phyloP scores from a whole-genome alignment of 345 rosid species.

The Salix viminalis region DNA sequence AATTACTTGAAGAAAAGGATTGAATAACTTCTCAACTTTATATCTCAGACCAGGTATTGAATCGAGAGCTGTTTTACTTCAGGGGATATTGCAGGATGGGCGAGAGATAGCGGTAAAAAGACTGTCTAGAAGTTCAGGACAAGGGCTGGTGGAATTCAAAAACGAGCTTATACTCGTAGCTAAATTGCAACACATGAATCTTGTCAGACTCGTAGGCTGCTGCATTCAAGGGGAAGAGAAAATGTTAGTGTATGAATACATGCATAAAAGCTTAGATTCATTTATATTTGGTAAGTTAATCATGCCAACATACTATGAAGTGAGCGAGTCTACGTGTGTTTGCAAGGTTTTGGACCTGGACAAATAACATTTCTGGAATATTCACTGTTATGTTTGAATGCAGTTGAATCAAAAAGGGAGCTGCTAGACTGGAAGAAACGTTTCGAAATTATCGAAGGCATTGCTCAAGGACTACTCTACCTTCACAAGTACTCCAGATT shows the following conservation, averaged over 20 bases:
- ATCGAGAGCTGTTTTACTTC: no score
- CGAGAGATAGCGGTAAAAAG: constrained; percentile 22
- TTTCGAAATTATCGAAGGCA: background rate
- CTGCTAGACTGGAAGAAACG: constrained; percentile 7
- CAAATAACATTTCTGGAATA: background rate
- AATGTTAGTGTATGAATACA: constrained; percentile 19
- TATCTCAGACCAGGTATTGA: no score
- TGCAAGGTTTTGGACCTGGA: no score
- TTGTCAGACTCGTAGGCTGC: constrained; percentile 18
- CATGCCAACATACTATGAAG: no score
- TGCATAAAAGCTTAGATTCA: constrained; percentile 22
- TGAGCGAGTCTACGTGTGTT: no score
- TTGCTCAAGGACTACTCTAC: constrained; percentile 12
- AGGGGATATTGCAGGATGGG: constrained; percentile 12
- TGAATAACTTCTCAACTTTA: no score
- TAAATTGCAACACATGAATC: constrained; percentile 16
- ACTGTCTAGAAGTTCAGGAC: constrained; percentile 16
- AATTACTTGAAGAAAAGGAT: no score
- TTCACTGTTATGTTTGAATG: background rate
- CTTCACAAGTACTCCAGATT: constrained; percentile 10
- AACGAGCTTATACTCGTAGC: constrained; percentile 26
- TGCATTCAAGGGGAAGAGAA: constrained; percentile 17
- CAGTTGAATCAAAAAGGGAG: background rate
- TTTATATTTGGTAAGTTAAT: constrained; percentile 12
- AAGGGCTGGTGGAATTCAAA: constrained; percentile 24